Percentiles rank a stretch among this genome's conserved stretches.
Conservation (phyloP, 2,329 filamentous ascomycete species). For the Beauveria sp. region DNA sequence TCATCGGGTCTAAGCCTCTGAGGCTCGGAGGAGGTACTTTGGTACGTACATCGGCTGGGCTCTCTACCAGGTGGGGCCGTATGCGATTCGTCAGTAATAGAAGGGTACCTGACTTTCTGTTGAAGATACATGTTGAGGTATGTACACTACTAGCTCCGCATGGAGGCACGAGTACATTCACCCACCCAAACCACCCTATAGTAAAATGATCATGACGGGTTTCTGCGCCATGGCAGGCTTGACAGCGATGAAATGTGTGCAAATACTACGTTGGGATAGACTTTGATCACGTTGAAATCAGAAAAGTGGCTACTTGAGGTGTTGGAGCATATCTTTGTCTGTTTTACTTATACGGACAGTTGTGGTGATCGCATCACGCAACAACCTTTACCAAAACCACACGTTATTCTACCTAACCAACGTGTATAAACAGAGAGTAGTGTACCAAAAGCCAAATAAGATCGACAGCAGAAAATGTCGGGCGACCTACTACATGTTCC, state of each 20-base stretch:
- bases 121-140: too few relatives aligned
- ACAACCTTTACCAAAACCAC: neutral
- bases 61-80: neutral
- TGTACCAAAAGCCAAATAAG: neutral
- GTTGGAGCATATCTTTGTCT: too few relatives aligned
- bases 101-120: neutral
- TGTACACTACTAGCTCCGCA: neutral
- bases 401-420: neutral
- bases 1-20: neutral
- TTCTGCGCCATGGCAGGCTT: neutral
- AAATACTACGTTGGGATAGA: neutral
- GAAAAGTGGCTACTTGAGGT: neutral
- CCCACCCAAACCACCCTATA: slow-evolving; percentile 2
- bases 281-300: neutral
- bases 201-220: neutral
- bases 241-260: neutral
- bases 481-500: neutral
- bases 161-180: neutral
- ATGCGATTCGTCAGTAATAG: neutral
- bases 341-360: neutral
- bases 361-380: neutral
- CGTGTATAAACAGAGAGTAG: neutral
- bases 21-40: neutral
- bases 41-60: neutral
- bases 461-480: too few relatives aligned